Conservation (phyloP, 108 stramenopile genomes). For the Skeletonema potamos region DNA sequence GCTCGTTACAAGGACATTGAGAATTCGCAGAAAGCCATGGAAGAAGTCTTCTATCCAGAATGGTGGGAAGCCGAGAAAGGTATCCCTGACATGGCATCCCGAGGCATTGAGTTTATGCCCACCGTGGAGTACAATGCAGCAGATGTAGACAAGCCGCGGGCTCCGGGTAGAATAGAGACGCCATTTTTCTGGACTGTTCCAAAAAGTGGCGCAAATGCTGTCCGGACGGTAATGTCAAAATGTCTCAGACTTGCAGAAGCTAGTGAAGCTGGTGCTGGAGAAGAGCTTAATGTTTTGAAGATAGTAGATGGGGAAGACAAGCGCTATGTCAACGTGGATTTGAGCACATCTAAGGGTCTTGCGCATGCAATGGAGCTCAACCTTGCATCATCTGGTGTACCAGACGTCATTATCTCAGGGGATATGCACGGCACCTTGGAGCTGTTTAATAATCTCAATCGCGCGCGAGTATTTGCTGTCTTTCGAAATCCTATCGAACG, state of each 20-base stretch:
- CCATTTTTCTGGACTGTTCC: constrained; percentile 40
- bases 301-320: constrained; percentile 22
- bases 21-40: neutral
- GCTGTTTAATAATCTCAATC: constrained; percentile 26
- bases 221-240: constrained; percentile 18
- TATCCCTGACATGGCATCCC: constrained; percentile 23
- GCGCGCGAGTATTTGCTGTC: constrained; percentile 44
- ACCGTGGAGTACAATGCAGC: constrained; percentile 24
- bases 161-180: constrained; percentile 28
- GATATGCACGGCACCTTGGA: constrained; percentile 20
- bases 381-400: constrained; percentile 30
- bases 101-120: constrained; percentile 17
- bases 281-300: constrained; percentile 20
- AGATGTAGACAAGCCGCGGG: constrained; percentile 22
- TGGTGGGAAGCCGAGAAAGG: constrained; percentile 32
- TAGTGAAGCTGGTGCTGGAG: constrained; percentile 25
- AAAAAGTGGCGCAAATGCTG: constrained; percentile 31
- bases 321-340: constrained; percentile 42
- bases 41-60: constrained; percentile 28
- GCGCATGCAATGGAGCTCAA: constrained; percentile 29
- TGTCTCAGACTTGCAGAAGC: constrained; percentile 31
- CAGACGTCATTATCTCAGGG: constrained; percentile 31
- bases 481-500: constrained; percentile 56
- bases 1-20: neutral
- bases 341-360: constrained; percentile 26